Conservation (phyloP, 768 basidiomycete genomes). For the Collybia mongolica region DNA sequence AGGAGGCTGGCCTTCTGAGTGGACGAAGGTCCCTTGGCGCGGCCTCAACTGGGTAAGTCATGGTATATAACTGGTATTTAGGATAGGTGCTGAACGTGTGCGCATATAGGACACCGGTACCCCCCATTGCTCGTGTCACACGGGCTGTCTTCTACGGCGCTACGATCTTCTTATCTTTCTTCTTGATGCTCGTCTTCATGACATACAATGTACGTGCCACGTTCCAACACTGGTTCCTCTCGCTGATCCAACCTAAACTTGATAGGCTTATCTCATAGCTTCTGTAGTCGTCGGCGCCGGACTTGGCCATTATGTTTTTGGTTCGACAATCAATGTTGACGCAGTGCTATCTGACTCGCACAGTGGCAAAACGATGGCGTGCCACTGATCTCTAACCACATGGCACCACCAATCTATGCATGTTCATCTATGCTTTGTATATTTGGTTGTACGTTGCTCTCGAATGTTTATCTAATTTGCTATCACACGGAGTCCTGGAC, state of each 20-base stretch:
- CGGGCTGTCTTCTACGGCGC: conserved; percentile 74
- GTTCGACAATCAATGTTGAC: conserved; percentile 61
- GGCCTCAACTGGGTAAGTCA: conserved; percentile 43
- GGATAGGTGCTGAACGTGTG: neutral
- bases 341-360: conserved; percentile 42
- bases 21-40: conserved; percentile 40
- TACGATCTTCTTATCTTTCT: conserved; percentile 78
- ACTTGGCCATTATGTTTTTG: conserved; percentile 80
- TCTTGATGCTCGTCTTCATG: conserved; percentile 96
- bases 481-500: neutral
- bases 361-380: conserved; percentile 71
- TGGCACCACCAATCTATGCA: neutral
- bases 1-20: conserved; percentile 55
- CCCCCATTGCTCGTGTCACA: conserved; percentile 46
- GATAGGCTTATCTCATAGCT: conserved; percentile 80
- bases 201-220: conserved; percentile 79
- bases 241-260: conserved; percentile 1
- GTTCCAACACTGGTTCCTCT: neutral
- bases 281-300: conserved; percentile 83
- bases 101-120: conserved; percentile 45
- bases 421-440: neutral
- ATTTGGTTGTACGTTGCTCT: neutral
- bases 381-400: conserved; percentile 50
- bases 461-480: no score
- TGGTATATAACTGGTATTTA: neutral